Conservation (phyloP, 2,329 filamentous ascomycete species). For the Thyridium curvatum region DNA sequence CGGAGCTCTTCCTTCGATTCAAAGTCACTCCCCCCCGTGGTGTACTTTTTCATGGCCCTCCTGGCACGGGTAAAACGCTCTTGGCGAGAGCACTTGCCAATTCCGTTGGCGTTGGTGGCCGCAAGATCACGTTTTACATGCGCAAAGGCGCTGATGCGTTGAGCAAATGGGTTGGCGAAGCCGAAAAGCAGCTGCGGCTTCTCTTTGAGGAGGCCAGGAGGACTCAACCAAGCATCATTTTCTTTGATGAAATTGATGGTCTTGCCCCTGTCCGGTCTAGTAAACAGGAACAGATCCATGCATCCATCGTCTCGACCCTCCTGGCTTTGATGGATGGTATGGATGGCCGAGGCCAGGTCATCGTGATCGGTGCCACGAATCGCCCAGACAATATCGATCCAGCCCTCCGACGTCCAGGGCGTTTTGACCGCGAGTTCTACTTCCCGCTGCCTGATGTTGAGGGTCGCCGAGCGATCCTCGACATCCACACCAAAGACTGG, state of each 20-base stretch:
- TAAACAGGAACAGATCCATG: conserved; percentile 98
- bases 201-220: conserved; percentile 94
- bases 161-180: conserved; percentile 98
- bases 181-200: conserved; percentile 86
- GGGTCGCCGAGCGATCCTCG: conserved; percentile 77
- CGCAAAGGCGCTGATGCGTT: conserved; percentile 95
- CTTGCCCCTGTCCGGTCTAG: conserved; percentile 92
- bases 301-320: conserved; percentile 93
- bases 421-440: conserved; percentile 97
- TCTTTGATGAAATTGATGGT: conserved; percentile 98
- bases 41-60: conserved; percentile 93
- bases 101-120: conserved; percentile 79
- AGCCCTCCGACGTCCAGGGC: conserved; percentile 85
- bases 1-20: conserved; percentile 86
- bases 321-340: conserved; percentile 94
- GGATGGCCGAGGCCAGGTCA: conserved; percentile 96
- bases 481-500: conserved; percentile 96
- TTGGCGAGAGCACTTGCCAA: conserved; percentile 88
- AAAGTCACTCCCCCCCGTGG: conserved; percentile 91
- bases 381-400: conserved; percentile 94
- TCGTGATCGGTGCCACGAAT: conserved; percentile 98
- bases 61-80: conserved; percentile 96
- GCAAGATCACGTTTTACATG: conserved; percentile 99
- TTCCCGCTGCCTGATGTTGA: conserved; percentile 84
- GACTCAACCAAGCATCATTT: conserved; percentile 97